Evolutionary conservation across 768 basidiomycete species (phyloP).

Genomic region (Tylopilus sp.): DNA sequence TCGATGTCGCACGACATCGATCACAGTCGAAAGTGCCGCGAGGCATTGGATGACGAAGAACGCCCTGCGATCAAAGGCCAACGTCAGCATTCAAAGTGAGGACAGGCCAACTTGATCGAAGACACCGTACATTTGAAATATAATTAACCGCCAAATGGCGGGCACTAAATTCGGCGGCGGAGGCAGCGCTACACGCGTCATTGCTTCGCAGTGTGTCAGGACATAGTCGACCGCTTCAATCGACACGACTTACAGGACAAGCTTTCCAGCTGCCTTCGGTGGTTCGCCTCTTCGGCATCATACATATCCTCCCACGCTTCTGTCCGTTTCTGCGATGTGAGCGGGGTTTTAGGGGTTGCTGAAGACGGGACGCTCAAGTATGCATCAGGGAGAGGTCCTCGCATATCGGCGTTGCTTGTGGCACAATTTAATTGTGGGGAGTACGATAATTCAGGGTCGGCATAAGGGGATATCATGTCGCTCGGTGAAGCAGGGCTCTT

Average conservation of each 20-base stretch:
- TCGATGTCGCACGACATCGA: constrained; percentile 43
- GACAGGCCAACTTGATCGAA: background rate
- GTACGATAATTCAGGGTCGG: background rate
- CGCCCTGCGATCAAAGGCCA: constrained; percentile 25
- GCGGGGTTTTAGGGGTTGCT: background rate
- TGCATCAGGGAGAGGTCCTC: background rate
- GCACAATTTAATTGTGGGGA: background rate
- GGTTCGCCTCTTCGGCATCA: background rate
- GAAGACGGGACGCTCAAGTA: background rate
- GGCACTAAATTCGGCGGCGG: constrained; percentile 31
- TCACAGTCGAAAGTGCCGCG: constrained; percentile 46
- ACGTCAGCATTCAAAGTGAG: background rate
- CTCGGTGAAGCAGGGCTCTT: constrained; percentile 17
- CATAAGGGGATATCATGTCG: constrained; percentile 17
- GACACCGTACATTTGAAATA: constrained; percentile 48
- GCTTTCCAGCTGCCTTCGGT: background rate
- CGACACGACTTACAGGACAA: constrained; percentile 10
- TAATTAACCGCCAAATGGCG: constrained; percentile 48
- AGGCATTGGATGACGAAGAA: constrained; percentile 48
- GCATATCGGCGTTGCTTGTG: background rate
- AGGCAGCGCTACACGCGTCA: background rate
- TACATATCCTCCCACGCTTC: constrained; percentile 7
- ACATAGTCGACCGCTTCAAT: too few species aligned
- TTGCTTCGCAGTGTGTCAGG: constrained; percentile 1
- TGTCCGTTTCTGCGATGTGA: background rate